Evolutionary conservation across 1,284 basidiomycete genomes (phyloP).

Genomic region (Apiotrichum siamense): DNA sequence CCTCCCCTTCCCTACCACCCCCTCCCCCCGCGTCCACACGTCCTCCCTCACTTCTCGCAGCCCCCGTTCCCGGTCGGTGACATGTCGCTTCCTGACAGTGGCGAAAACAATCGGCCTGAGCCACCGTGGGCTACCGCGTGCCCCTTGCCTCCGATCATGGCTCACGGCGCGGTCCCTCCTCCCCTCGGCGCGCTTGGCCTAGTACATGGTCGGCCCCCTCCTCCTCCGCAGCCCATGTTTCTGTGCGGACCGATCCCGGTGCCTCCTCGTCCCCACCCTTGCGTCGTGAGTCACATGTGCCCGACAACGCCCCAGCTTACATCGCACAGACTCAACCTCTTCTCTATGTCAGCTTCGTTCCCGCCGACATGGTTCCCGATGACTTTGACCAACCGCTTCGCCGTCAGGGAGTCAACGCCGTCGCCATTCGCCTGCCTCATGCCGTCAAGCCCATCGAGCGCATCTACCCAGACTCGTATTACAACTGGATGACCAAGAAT

Average conservation of each 20-base stretch:
- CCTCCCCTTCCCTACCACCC: not conserved
- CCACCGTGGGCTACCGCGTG: constrained; percentile 1
- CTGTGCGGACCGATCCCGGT: not conserved
- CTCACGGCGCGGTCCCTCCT: not conserved
- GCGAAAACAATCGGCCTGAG: not conserved
- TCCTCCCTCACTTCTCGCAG: not conserved
- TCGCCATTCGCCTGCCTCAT: constrained; percentile 20
- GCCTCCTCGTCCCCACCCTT: constrained; percentile 14
- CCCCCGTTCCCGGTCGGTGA: not conserved
- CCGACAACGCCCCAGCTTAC: too few species aligned
- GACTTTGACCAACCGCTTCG: constrained; percentile 22
- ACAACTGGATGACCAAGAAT: constrained; percentile 37
- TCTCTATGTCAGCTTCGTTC: constrained; percentile 30
- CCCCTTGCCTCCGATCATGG: constrained; percentile 3
- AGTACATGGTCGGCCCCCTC: not conserved
- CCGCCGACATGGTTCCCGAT: constrained; percentile 19
- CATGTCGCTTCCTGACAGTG: not conserved
- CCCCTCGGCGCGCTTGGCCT: not conserved
- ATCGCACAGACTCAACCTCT: constrained; percentile 2
- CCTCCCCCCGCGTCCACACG: not conserved
- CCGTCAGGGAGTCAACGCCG: constrained; percentile 20
- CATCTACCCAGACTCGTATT: constrained; percentile 30
- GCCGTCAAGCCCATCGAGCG: constrained; percentile 20
- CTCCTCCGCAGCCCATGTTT: not conserved
- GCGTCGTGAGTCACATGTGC: constrained; percentile 13